These are phyloP conservation scores for Brachypodium distachyon DNA, from an alignment of 202 grass and related monocot genomes.

Conservation along the genomic window DNA sequence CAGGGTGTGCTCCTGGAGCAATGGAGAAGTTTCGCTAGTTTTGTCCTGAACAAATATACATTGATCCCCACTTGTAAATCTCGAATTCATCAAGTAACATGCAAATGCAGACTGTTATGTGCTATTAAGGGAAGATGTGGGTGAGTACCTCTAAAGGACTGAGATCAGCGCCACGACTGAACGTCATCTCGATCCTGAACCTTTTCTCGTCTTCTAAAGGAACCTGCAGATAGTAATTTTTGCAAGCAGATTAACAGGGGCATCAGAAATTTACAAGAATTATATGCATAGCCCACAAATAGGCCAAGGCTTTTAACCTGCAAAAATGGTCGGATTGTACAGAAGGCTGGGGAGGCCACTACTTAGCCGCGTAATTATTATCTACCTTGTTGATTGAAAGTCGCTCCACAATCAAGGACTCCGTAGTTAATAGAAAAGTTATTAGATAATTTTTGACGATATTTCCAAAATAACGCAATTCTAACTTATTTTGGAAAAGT, in stretches of 20 bases:
- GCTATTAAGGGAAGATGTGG: background rate
- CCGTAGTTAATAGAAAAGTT: no score
- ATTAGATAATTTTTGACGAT: background rate
- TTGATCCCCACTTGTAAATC: slow-evolving; percentile 8
- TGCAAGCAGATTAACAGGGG: background rate
- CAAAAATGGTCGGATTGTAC: background rate
- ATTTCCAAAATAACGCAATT: background rate
- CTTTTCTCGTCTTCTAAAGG: slow-evolving; percentile 89
- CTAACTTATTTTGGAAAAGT: background rate
- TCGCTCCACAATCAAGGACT: background rate
- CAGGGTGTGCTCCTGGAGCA: slow-evolving; percentile 94
- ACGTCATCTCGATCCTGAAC: slow-evolving; percentile 98
- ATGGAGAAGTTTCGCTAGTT: slow-evolving; percentile 49
- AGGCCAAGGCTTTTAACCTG: background rate
- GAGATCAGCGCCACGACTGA: slow-evolving; percentile 94
- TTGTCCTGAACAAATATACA: slow-evolving; percentile 48
- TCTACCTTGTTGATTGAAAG: background rate
- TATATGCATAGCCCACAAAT: background rate
- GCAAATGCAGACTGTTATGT: background rate
- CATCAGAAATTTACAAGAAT: slow-evolving; percentile 1
- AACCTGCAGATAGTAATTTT: slow-evolving; percentile 46
- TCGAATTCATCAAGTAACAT: background rate
- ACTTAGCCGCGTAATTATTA: background rate
- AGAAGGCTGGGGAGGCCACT: background rate
- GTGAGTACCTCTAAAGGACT: slow-evolving; percentile 71